Conservation (phyloP, 139 green algal genomes). For the Chlorella sorokiniana region DNA sequence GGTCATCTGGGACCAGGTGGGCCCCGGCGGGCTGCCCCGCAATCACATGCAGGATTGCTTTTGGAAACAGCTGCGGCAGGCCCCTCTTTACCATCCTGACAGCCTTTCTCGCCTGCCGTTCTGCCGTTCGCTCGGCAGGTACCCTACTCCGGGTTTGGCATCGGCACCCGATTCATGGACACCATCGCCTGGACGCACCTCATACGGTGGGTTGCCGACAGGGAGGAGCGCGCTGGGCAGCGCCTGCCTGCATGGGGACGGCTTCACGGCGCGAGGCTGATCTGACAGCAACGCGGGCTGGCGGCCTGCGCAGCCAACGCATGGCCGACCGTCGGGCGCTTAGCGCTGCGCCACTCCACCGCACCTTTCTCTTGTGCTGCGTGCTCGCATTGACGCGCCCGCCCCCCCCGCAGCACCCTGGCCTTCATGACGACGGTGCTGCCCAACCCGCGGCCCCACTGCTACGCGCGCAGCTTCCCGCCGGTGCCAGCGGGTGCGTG, state of each 20-base stretch:
- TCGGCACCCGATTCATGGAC: slow-evolving; percentile 67
- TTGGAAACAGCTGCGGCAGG: background rate
- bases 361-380: too few species aligned
- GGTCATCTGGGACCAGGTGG: slow-evolving; percentile 65
- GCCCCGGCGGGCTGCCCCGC: background rate
- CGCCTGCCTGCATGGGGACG: too few species aligned
- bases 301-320: too few species aligned
- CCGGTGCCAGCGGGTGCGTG: background rate
- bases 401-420: slow-evolving; percentile 50
- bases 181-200: slow-evolving; percentile 65
- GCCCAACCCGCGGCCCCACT: slow-evolving; percentile 73
- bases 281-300: too few species aligned
- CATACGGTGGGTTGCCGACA: slow-evolving; percentile 32
- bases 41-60: too few species aligned
- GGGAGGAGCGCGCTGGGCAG: background rate
- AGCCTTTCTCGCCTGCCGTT: background rate
- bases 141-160: slow-evolving; percentile 80
- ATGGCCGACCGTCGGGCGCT: too few species aligned
- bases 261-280: too few species aligned
- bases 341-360: too few species aligned
- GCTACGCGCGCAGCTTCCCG: slow-evolving; percentile 73
- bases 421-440: slow-evolving; percentile 86
- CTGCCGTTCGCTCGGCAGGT: slow-evolving; percentile 44
- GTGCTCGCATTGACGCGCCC: too few species aligned
- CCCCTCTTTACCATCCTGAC: background rate